Base-by-base conservation (phyloP, 2,329 filamentous ascomycete species). In the Microcyclosporella mali region DNA sequence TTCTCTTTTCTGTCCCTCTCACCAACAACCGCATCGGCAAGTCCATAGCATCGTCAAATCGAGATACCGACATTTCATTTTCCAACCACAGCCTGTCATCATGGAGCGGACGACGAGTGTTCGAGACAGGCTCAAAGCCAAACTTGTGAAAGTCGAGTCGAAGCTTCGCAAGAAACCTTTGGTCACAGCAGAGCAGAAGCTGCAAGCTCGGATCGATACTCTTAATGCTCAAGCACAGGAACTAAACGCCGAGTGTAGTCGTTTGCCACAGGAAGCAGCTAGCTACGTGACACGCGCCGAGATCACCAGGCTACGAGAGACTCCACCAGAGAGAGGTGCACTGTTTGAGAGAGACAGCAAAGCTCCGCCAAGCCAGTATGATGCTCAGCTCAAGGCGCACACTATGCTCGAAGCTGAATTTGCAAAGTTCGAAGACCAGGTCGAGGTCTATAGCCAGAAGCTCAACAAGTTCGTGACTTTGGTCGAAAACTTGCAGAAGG, bases 351-450 rank as follows among this genome's bases (percentile, higher is more conserved):
- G 37, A 2, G 15, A 31, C 11, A 16, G 29, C 11, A 31, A 32
- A 10, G 40, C 40, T 10, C 45, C 45, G 6, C 36, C 36, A 12
- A 37, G 36, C 14, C 41, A 39, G 11, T 43, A 47, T 17, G 45
- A 47, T 16, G 33, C 40, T 2, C 40, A 47, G 21, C 28, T 47
- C 18, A 14, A 25, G 7, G 45, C 40, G 2, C 25, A 35, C 3
- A 37, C 33, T 9, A 9, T 29, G 8, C 28, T 47, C 6, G n/a
- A 40, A 3, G 27, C 31, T 2, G 40, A 47, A 11, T 47, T 40
- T 37, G 17, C 33, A 12, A 10, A 34, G 2, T 37, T 33, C 29
- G 31, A 31, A 31, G 27, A 37, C 14, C 19, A 37, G n/a, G 33
- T 44, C 3, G 18, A 21, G 12, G 37, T 15, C 1, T 47, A 33